Conservation (phyloP, 2,329 filamentous ascomycete genomes). For the Mycogone perniciosa region DNA sequence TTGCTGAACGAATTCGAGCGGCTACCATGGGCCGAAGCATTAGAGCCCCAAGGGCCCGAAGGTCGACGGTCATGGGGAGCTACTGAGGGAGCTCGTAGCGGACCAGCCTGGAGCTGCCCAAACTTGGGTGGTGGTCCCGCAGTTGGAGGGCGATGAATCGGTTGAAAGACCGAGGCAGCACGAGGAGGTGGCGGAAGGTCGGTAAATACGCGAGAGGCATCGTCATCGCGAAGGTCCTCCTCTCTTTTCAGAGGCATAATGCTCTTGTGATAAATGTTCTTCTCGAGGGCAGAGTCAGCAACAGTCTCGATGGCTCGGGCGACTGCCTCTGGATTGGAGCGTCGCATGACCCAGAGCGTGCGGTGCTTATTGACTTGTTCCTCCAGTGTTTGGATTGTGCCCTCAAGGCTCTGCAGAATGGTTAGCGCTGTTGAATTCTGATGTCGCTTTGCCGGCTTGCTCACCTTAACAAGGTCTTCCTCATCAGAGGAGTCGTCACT, state of each 20-base stretch:
- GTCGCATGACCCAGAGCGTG: slow-evolving; percentile 31
- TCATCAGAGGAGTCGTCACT: slow-evolving; percentile 17
- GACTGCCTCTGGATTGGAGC: slow-evolving; percentile 25
- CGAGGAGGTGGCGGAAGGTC: slow-evolving; percentile 17
- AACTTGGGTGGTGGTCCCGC: slow-evolving; percentile 24
- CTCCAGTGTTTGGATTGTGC: slow-evolving; percentile 28
- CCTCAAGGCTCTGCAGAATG: slow-evolving; percentile 24
- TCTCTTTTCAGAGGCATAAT: slow-evolving; percentile 17
- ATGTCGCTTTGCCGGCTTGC: background rate
- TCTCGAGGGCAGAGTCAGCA: slow-evolving; percentile 21
- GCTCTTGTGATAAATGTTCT: slow-evolving; percentile 21
- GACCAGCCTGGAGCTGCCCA: slow-evolving; percentile 24
- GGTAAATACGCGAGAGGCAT: background rate
- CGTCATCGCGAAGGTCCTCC: background rate
- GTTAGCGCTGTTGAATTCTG: background rate
- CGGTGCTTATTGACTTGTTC: slow-evolving; percentile 31
- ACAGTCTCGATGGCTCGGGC: slow-evolving; percentile 28
- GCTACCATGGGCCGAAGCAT: slow-evolving; percentile 14
- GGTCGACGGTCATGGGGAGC: slow-evolving; percentile 21
- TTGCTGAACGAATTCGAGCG: slow-evolving; percentile 16
- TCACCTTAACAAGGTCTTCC: slow-evolving; percentile 27
- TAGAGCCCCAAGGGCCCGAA: slow-evolving; percentile 17
- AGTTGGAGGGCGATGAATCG: slow-evolving; percentile 14
- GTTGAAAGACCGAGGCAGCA: slow-evolving; percentile 21
- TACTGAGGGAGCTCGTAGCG: slow-evolving; percentile 23